Base-by-base conservation (phyloP, 2,329 filamentous ascomycete species). In the Sclerotinia glacialis region DNA sequence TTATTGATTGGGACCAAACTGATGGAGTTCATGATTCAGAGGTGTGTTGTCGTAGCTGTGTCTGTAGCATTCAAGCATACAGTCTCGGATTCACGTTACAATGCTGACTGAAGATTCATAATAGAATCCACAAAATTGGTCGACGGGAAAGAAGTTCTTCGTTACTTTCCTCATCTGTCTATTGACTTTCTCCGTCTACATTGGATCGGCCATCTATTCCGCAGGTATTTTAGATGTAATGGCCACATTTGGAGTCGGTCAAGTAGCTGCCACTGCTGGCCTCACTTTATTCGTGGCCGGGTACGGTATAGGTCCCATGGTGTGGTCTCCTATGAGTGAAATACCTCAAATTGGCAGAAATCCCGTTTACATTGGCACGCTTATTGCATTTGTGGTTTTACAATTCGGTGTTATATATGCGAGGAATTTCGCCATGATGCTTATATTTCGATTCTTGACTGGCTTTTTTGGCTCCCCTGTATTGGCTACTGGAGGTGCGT, bases 281-380 rank as follows among this genome's bases (percentile, higher is more conserved):
- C 78, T 89, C 7, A 81, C 85, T 0, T 79, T 89, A 65, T 89
- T 87, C 73, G 86, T 89, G 0, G 76, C 87, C 0, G 86, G 84
- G 0, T 86, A 86, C 68, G 87, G 87, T 18, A 73, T 86, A 18
- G 88, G 87, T 0, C 87, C 88, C 1, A 77, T 91, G 65, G 68
- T 91, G 44, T 90, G 85, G 77, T 85, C 86, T 0, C 89, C 89
- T 0, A 76, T 91, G 64, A 84, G 81, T 52, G 89, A 91, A 77
- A 84, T 91, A 21, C 87, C 88, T 0, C 74, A 81, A 54, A 82
- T 91, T 64, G 89, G 89, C 1, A 81, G 89, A 9, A 91, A 88
- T 72, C 84, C 84, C 0, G 82, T 88, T 2, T 91, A 91, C 76
- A 83, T 90, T 52, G 76, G 85, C 69, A 88, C 88, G 5, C 87